A percentile compares a stretch with the other conserved stretches of the same genome.
phyloP scores from a whole-genome alignment of 2,329 filamentous ascomycete species.

The Ophiocordyceps robertsii region DNA sequence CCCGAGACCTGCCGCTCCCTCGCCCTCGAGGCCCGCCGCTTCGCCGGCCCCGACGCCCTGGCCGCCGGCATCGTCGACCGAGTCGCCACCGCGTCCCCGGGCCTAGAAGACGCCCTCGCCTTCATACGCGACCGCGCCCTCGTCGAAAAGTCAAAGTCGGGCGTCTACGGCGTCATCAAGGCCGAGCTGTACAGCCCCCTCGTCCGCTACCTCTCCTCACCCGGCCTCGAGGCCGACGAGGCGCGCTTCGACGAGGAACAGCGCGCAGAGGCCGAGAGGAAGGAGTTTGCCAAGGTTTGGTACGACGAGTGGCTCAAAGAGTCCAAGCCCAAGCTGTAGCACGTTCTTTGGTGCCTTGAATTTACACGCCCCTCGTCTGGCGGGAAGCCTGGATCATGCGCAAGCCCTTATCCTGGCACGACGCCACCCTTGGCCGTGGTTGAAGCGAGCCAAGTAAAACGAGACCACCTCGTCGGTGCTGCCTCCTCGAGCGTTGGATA shows the following conservation, averaged over 20 bases:
- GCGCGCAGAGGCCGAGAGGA: constrained; percentile 25
- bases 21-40: constrained; percentile 62
- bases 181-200: constrained; percentile 61
- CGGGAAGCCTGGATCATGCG: not conserved
- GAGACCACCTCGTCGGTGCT: too few species aligned
- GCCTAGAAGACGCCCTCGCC: constrained; percentile 43
- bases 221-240: constrained; percentile 35
- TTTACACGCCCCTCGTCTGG: not conserved
- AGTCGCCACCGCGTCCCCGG: constrained; percentile 45
- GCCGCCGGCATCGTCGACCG: constrained; percentile 59
- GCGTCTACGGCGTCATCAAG: constrained; percentile 60
- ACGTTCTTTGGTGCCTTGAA: not conserved
- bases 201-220: constrained; percentile 40
- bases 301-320: constrained; percentile 34
- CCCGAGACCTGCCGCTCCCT: constrained; percentile 45
- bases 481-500: too few species aligned
- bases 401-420: not conserved
- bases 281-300: constrained; percentile 31
- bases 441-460: too few species aligned
- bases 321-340: constrained; percentile 24
- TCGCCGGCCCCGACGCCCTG: constrained; percentile 48
- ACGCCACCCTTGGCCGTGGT: too few species aligned
- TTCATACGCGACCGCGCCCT: constrained; percentile 48
- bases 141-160: constrained; percentile 45
- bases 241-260: constrained; percentile 28